These are phyloP conservation scores for Leccinum proliferum DNA, from an alignment of 1,284 basidiomycete genomes.

Conservation along the genomic window DNA sequence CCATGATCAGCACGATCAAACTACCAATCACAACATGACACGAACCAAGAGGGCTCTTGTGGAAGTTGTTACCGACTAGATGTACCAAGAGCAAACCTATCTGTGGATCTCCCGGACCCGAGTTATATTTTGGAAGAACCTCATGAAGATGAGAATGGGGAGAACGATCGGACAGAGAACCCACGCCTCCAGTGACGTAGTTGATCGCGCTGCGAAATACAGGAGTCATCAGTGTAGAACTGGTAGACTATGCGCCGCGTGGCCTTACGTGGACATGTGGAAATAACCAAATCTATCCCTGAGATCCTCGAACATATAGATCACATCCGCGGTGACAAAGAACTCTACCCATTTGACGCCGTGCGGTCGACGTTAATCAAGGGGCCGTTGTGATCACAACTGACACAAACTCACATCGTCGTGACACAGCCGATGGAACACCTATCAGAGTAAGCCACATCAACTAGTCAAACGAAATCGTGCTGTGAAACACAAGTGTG, in stretches of 20 bases:
- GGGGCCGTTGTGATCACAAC: not conserved
- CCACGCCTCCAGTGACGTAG: conserved; percentile 85
- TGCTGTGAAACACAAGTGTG: conserved; percentile 37
- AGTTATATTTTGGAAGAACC: conserved; percentile 93
- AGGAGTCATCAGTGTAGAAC: conserved; percentile 7
- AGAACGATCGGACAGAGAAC: conserved; percentile 84
- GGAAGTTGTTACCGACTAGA: conserved; percentile 90
- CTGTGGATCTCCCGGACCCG: conserved; percentile 95
- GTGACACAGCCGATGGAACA: conserved; percentile 84
- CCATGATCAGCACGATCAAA: not conserved
- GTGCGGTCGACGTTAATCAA: not conserved
- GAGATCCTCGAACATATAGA: conserved; percentile 96
- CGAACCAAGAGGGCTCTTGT: conserved; percentile 77
- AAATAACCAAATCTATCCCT: conserved; percentile 99
- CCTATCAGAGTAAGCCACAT: conserved; percentile 90
- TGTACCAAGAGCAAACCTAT: conserved; percentile 99
- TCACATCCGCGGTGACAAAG: conserved; percentile 95
- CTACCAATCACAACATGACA: conserved; percentile 5
- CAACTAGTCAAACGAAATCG: conserved; percentile 97
- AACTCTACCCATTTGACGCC: conserved; percentile 97
- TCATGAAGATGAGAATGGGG: conserved; percentile 89
- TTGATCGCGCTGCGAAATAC: conserved; percentile 62
- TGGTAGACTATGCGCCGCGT: conserved; percentile 9
- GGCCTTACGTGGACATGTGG: conserved; percentile 75
- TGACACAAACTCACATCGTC: conserved; percentile 53